Evolutionary conservation across 768 basidiomycete species (phyloP).

Genomic region (Suillus placidus): DNA sequence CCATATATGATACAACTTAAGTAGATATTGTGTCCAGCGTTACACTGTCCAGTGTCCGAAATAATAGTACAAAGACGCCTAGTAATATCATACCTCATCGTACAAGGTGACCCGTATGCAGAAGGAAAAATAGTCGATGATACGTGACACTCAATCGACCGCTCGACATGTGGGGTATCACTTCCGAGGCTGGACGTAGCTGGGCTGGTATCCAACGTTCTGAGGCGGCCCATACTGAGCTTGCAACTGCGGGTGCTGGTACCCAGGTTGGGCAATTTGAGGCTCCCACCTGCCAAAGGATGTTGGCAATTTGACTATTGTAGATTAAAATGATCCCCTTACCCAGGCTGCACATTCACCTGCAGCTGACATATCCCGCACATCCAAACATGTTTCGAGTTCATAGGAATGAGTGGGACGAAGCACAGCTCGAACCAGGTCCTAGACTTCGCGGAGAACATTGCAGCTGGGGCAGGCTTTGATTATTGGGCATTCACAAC

Average conservation of each 20-base stretch:
- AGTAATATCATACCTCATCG: not conserved
- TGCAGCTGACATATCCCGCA: constrained; percentile 75
- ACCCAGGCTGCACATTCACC: constrained; percentile 55
- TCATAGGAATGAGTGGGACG: constrained; percentile 70
- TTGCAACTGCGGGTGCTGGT: constrained; percentile 38
- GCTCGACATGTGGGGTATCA: not conserved
- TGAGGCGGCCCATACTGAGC: constrained; percentile 18
- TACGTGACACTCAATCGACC: not conserved
- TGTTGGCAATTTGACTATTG: not conserved
- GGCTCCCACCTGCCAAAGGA: constrained; percentile 37
- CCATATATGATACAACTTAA: constrained; percentile 1
- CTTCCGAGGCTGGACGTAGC: constrained; percentile 25
- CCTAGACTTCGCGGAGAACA: constrained; percentile 63
- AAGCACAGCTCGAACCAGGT: constrained; percentile 80
- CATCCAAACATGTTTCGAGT: constrained; percentile 63
- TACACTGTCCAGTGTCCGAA: not conserved
- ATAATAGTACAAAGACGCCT: constrained; percentile 1
- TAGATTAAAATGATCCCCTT: constrained; percentile 23
- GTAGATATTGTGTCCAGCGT: not conserved
- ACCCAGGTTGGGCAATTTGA: constrained; percentile 35
- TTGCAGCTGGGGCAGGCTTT: constrained; percentile 46
- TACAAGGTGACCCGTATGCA: not conserved
- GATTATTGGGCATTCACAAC: not conserved
- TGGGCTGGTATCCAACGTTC: constrained; percentile 30
- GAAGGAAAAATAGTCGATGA: not conserved